A percentile compares a stretch with the other conserved stretches of the same genome.
Evolutionary conservation across 139 green algal genomes (phyloP).

Genomic region (Microglena sp.): DNA sequence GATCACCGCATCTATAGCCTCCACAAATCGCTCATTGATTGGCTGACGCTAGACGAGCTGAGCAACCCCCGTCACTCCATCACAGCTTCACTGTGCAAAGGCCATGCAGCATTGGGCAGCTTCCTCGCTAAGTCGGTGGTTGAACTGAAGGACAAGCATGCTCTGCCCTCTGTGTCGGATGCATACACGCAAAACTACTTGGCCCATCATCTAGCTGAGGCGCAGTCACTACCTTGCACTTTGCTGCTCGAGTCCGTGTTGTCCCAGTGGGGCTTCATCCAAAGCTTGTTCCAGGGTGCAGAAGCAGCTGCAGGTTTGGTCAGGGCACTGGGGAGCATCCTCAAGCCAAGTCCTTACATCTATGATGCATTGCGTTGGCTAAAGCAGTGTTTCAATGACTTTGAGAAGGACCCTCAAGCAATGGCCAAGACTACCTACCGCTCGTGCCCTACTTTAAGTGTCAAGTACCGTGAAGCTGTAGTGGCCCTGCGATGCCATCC

Average conservation of each 20-base stretch:
- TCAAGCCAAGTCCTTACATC: not conserved
- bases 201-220: constrained; percentile 8
- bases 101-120: no score
- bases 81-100: no score
- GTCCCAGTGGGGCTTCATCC: constrained; percentile 4
- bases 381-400: no score
- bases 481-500: no score
- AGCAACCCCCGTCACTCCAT: not conserved
- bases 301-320: not conserved
- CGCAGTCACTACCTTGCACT: not conserved
- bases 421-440: no score
- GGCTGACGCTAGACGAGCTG: constrained; percentile 6
- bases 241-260: constrained; percentile 7
- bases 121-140: no score
- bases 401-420: no score
- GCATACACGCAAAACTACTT: constrained; percentile 13
- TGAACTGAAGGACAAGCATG: no score
- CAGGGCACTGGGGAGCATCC: not conserved
- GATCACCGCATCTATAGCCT: constrained; percentile 16
- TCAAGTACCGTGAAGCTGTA: no score
- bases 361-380: not conserved
- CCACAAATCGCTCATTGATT: constrained; percentile 16
- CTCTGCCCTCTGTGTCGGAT: not conserved
- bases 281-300: not conserved
- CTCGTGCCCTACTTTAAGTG: no score